Evolutionary conservation across 2,329 filamentous ascomycete genomes (phyloP).

Genomic region (Nemania serpens): DNA sequence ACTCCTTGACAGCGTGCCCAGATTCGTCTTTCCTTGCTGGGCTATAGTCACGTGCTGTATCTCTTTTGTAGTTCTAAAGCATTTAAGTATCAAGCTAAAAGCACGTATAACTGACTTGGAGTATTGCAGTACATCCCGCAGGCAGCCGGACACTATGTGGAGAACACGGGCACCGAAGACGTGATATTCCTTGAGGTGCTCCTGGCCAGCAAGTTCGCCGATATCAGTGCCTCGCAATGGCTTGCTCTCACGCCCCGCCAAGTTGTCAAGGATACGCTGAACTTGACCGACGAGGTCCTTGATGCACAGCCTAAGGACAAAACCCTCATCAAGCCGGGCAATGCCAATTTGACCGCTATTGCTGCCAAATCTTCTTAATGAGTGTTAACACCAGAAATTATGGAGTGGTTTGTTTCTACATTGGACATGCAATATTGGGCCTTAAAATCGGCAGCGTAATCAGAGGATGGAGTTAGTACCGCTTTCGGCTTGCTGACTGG

Average conservation of each 20-base stretch:
- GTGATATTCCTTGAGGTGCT: constrained; percentile 65
- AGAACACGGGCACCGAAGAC: constrained; percentile 63
- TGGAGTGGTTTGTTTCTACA: no score
- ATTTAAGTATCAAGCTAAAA: no score
- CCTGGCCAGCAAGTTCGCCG: constrained; percentile 55
- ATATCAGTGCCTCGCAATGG: constrained; percentile 63
- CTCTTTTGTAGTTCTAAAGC: no score
- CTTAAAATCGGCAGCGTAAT: background rate
- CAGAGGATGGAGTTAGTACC: background rate
- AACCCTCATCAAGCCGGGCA: constrained; percentile 49
- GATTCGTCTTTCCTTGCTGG: no score
- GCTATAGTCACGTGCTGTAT: no score
- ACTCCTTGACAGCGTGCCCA: no score
- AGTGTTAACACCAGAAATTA: background rate
- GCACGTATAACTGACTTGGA: no score
- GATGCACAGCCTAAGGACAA: constrained; percentile 48
- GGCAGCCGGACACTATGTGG: constrained; percentile 61
- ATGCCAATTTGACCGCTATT: constrained; percentile 44
- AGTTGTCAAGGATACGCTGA: constrained; percentile 62
- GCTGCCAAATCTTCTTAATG: constrained; percentile 17
- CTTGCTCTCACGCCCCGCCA: constrained; percentile 61
- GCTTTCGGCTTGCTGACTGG: background rate
- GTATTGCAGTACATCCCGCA: constrained; percentile 54
- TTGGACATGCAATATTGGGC: background rate
- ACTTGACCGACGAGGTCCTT: constrained; percentile 44